Evolutionary conservation across 2,329 filamentous ascomycete genomes (phyloP).

Genomic region (Nemania sp.): DNA sequence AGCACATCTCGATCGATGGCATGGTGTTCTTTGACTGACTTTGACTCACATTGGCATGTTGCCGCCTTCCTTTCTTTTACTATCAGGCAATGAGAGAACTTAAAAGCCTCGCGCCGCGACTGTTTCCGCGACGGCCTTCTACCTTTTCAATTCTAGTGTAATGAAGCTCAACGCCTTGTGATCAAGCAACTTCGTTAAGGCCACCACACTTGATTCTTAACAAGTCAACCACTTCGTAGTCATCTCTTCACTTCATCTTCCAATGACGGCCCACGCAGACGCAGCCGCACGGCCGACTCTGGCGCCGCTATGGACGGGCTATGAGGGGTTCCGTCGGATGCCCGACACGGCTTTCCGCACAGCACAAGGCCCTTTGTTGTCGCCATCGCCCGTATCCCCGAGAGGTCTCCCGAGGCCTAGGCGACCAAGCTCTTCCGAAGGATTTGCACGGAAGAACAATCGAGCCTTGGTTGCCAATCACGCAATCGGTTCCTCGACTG

Average conservation of each 20-base stretch:
- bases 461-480: constrained; percentile 43
- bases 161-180: neutral
- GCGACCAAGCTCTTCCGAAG: constrained; percentile 42
- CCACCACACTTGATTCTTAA: neutral
- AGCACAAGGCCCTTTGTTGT: constrained; percentile 35
- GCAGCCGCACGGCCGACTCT: constrained; percentile 41
- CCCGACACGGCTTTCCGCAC: constrained; percentile 33
- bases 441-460: constrained; percentile 44
- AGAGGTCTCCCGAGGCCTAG: constrained; percentile 43
- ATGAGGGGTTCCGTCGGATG: constrained; percentile 34
- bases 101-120: constrained; percentile 19
- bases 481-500: constrained; percentile 30
- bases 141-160: constrained; percentile 27
- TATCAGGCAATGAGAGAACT: constrained; percentile 4
- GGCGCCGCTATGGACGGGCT: constrained; percentile 44
- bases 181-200: neutral
- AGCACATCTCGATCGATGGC: constrained; percentile 15
- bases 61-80: constrained; percentile 22
- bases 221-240: neutral
- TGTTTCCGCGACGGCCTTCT: constrained; percentile 27
- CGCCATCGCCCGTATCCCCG: constrained; percentile 41
- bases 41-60: neutral
- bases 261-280: constrained; percentile 41
- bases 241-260: neutral
- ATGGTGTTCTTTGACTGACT: constrained; percentile 31